Base-by-base conservation (phyloP, 1,284 basidiomycete genomes). In the Fistulina hepatica region DNA sequence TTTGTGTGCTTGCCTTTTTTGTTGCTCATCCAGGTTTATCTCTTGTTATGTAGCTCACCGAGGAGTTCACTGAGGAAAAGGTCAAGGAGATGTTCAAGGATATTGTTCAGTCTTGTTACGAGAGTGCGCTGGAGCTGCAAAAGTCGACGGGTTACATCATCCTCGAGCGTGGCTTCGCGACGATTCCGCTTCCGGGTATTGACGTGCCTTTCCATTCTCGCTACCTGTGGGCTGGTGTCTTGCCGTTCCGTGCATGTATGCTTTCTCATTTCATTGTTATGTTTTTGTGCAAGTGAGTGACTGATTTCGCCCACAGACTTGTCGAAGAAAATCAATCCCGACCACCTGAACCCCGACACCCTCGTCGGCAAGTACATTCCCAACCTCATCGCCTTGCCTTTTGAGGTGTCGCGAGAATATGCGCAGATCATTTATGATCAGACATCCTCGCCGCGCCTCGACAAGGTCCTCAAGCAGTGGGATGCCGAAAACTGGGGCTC, bases 141-240 rank as follows among this genome's bases (percentile, higher is more conserved):
- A 75, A 79, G 51, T 69, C 73, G 9, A 81, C 89, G 42, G 91
- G 90, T n/a, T 77, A 85, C 49, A 90, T 98, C 63, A 84, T 84
- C 50, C 79, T 98, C 39, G 93, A 98, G 56, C 84, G 94, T 51
- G 94, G 94, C 8, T 97, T 93, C 53, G 93, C 89, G 1, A 93
- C 91, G 7, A 95, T 97, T 46, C 92, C 93, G 39, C 73, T 97
- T 9, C 90, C 94, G 23, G 94, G 94, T 52, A 97, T 98, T 52
- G 94, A 98, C 52, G 94, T 98, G 9, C 94, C 95, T 9, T 98
- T 98, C 85, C 94, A 98, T 62, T 93, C 94, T 7, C 83, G 90
- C 50, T 97, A 97, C 65, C 76, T 98, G 33, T 93, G 94, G 95
- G 91, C 92, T 21, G 95, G 94, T 58, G 95, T 98, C 35, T 77